Evolutionary conservation across 352 stramenopile genomes (phyloP).

Genomic region (Globisporangium spiculum): DNA sequence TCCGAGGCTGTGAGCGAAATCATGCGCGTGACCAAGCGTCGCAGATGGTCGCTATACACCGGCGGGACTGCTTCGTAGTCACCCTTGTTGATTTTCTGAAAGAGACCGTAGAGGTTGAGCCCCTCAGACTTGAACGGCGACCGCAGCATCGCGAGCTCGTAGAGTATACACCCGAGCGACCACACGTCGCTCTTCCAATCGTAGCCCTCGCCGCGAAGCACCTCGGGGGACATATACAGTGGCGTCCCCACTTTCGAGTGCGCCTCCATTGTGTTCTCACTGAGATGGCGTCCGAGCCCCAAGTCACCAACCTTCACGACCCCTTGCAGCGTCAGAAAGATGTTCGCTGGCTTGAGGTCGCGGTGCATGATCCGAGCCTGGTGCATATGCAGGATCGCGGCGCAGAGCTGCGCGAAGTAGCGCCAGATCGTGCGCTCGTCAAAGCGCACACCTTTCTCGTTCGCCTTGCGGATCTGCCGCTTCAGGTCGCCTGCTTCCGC

Average conservation of each 20-base stretch:
- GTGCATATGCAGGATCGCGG: slow-evolving; percentile 88
- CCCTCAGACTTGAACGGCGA: slow-evolving; percentile 94
- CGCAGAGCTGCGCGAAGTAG: slow-evolving; percentile 90
- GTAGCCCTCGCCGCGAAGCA: slow-evolving; percentile 91
- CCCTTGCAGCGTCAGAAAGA: slow-evolving; percentile 90
- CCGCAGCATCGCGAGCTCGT: slow-evolving; percentile 93
- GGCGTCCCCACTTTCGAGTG: slow-evolving; percentile 93
- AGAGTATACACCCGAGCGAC: slow-evolving; percentile 94
- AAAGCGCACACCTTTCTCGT: slow-evolving; percentile 80
- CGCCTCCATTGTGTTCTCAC: slow-evolving; percentile 77
- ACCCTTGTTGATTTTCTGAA: slow-evolving; percentile 91
- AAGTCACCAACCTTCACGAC: slow-evolving; percentile 89
- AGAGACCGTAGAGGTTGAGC: slow-evolving; percentile 89
- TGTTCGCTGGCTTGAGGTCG: slow-evolving; percentile 94
- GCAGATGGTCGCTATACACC: slow-evolving; percentile 67
- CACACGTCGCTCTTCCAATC: slow-evolving; percentile 96
- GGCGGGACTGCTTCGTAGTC: slow-evolving; percentile 64
- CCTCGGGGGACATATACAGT: slow-evolving; percentile 94
- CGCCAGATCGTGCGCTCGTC: slow-evolving; percentile 93
- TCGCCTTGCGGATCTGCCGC: slow-evolving; percentile 89
- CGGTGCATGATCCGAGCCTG: slow-evolving; percentile 91
- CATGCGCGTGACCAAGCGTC: slow-evolving; percentile 62
- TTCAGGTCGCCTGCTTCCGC: slow-evolving; percentile 92
- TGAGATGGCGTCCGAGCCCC: slow-evolving; percentile 71
- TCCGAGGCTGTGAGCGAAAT: slow-evolving; percentile 57